phyloP scores from a whole-genome alignment of 345 rosid genomes.

The Aurinia saxatilis region DNA sequence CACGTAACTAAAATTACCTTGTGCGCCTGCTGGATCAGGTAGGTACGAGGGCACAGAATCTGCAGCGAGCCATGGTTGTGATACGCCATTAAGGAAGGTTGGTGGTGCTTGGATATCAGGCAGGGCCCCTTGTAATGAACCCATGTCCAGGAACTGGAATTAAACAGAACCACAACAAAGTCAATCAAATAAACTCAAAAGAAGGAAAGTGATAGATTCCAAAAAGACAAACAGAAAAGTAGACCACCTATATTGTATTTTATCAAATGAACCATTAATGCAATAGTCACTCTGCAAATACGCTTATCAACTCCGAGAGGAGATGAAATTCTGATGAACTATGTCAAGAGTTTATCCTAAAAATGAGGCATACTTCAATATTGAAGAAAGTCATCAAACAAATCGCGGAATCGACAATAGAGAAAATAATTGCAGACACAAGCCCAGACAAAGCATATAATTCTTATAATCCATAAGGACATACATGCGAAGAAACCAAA shows the following conservation, averaged over 20 bases:
- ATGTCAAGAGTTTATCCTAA: too few species aligned
- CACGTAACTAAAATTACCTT: constrained; percentile 38
- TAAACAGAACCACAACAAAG: constrained; percentile 10
- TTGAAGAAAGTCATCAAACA: too few species aligned
- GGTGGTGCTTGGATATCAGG: constrained; percentile 51
- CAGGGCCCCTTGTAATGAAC: constrained; percentile 59
- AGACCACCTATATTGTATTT: not conserved
- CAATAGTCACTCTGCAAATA: not conserved
- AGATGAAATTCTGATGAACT: not conserved
- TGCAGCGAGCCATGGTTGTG: constrained; percentile 51
- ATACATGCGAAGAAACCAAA: too few species aligned
- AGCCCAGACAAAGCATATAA: too few species aligned
- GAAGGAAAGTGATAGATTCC: constrained; percentile 4
- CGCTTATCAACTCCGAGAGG: not conserved
- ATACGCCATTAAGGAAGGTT: constrained; percentile 38
- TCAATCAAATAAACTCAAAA: not conserved
- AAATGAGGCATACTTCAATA: too few species aligned
- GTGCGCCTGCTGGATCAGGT: constrained; percentile 41
- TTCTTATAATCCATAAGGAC: too few species aligned
- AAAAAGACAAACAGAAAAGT: not conserved
- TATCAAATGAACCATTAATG: not conserved
- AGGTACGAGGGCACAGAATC: constrained; percentile 20
- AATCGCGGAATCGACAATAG: too few species aligned
- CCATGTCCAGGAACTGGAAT: constrained; percentile 77
- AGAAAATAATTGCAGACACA: too few species aligned